Base-by-base conservation (phyloP, 345 rosid genomes). In the Syzygium grande region DNA sequence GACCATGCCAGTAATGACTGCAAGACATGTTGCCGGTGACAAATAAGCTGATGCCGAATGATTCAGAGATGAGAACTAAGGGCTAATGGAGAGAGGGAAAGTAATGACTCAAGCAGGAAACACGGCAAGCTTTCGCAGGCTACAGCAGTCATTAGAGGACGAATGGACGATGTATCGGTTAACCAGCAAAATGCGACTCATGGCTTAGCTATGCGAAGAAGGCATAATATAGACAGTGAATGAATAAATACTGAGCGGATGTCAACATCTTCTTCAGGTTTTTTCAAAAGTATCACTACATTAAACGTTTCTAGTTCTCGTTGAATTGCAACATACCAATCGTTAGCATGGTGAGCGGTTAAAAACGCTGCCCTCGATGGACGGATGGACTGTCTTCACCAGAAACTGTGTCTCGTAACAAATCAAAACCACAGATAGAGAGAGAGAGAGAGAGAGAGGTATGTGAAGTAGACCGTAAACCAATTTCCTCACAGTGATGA, bases 351-450 rank as follows among this genome's bases (percentile, higher is more conserved):
- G 63, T 58, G 3, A 23, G 63, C 29, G 15, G 29, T 25, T 58
- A 13, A 58, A 58, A 11, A 58, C 3, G 15, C 15, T 25, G 29
- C 63, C 63, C 6, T 58, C 14, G 29, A 25, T 25, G 63, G 3
- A 11, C 3, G 7, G 14, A 25, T 58, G 63, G 29, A 23, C n/a
- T 11, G 14, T 58, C 2, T 58, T 58, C 63, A 55, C 27, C 1
- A 8, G 11, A 21, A 22, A 55, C 58, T 54, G 11, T 55, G 95
- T 89, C 79, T 96, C 99, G 16, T 55, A 55, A 55, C 93, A 95
- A 27, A 92, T 88, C 21, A 96, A 90, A 52, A 97, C 91, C 52
- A 98, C 98, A 0, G 91, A 94, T 86, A 97, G 51, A 51, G 51
- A 51, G 51, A 51, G 51, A 51, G 56, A 54, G 13, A 23, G 63